A percentile compares a stretch with the other conserved stretches of the same genome.
phyloP scores from a whole-genome alignment of 2,329 filamentous ascomycete genomes.

The Dactylella cylindrospora region DNA sequence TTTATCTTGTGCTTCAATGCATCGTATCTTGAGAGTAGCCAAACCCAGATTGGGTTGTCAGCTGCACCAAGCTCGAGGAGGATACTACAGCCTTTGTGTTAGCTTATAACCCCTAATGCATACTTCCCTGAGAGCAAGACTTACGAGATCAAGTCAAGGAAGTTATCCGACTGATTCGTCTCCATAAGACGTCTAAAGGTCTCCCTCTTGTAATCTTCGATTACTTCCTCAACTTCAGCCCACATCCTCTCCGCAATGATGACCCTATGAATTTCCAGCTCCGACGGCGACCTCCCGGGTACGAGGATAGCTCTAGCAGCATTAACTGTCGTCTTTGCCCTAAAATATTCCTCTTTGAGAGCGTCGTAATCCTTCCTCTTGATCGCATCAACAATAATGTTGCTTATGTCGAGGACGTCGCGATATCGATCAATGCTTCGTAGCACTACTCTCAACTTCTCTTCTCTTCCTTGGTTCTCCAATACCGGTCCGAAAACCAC shows the following conservation, averaged over 20 bases:
- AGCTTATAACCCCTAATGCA: constrained; percentile 2
- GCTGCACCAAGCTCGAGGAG: constrained; percentile 92
- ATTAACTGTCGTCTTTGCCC: constrained; percentile 77
- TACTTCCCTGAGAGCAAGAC: neutral
- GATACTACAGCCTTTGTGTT: constrained; percentile 53
- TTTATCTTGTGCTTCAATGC: constrained; percentile 84
- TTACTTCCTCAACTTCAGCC: constrained; percentile 86
- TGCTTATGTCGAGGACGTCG: constrained; percentile 78
- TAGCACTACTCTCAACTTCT: constrained; percentile 76
- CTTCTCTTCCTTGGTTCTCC: constrained; percentile 86
- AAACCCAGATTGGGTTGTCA: constrained; percentile 95
- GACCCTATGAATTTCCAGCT: constrained; percentile 80
- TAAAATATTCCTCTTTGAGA: constrained; percentile 80
- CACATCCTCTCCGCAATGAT: constrained; percentile 90
- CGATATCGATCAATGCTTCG: constrained; percentile 75
- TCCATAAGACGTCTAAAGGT: constrained; percentile 75
- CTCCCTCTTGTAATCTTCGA: constrained; percentile 82
- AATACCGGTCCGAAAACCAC: constrained; percentile 96
- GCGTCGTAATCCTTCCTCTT: constrained; percentile 87
- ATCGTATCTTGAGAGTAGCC: constrained; percentile 87
- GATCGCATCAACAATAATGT: constrained; percentile 76
- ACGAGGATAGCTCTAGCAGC: constrained; percentile 69
- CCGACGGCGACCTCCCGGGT: constrained; percentile 64
- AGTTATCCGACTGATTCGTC: constrained; percentile 66
- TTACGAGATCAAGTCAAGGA: constrained; percentile 78